Evolutionary conservation across 345 rosid genomes (phyloP).

Genomic region (Camelina hispida): DNA sequence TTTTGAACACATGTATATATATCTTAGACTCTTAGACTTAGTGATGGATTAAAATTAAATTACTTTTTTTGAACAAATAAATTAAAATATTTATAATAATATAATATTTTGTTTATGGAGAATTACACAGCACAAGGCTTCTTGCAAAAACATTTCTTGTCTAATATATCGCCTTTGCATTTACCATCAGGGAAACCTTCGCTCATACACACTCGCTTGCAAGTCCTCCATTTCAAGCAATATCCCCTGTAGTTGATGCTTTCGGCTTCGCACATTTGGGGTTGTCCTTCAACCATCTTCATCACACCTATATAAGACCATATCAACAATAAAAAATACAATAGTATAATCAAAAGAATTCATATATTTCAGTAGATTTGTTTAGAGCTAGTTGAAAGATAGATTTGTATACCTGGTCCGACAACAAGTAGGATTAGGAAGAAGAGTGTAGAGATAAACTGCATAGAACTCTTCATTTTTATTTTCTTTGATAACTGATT

Average conservation of each 20-base stretch:
- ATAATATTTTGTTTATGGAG: background rate
- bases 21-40: too few species aligned
- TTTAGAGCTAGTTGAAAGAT: background rate
- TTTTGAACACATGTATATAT: too few species aligned
- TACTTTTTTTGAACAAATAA: too few species aligned
- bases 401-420: background rate
- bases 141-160: background rate
- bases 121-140: background rate
- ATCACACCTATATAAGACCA: background rate
- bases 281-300: slow-evolving; percentile 15
- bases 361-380: background rate
- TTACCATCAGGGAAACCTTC: slow-evolving; percentile 23
- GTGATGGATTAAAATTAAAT: too few species aligned
- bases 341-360: background rate
- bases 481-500: background rate
- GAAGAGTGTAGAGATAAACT: background rate
- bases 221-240: too few species aligned
- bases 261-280: slow-evolving; percentile 8
- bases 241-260: background rate
- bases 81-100: background rate
- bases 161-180: background rate
- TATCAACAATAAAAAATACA: background rate
- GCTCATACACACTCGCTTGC: background rate
- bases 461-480: slow-evolving; percentile 10
- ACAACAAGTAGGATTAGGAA: background rate